A percentile compares a stretch with the other conserved stretches of the same genome.
These are phyloP conservation scores for Fusarium mundagurra DNA, from an alignment of 2,329 filamentous ascomycete genomes.

Conservation along the genomic window DNA sequence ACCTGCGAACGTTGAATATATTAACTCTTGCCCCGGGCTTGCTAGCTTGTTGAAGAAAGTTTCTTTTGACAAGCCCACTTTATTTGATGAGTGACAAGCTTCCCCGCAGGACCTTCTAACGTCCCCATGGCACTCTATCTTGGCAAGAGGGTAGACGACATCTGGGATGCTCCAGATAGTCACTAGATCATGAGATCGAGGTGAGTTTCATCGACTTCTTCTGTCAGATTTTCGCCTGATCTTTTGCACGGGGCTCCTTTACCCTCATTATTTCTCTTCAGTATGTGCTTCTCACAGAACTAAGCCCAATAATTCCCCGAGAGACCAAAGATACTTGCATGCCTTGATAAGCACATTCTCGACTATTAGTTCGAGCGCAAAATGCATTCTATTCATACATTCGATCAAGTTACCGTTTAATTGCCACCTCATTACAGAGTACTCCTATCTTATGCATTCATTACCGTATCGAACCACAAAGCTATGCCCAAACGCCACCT, in stretches of 20 bases:
- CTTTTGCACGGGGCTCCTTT: not conserved
- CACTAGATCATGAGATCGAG: not conserved
- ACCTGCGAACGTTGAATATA: not conserved
- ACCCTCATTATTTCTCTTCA: not conserved
- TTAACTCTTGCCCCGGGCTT: not conserved
- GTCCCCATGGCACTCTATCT: not conserved
- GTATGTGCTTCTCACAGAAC: not conserved
- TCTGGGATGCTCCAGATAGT: not conserved
- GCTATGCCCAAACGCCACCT: conserved; percentile 26
- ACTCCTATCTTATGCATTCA: conserved; percentile 37
- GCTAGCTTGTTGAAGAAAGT: not conserved
- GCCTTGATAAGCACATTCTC: not conserved
- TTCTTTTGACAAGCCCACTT: not conserved
- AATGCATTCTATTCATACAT: conserved; percentile 24
- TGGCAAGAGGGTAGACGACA: not conserved
- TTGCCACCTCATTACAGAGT: conserved; percentile 26
- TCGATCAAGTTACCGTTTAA: conserved; percentile 23
- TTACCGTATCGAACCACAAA: conserved; percentile 14
- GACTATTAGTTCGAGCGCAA: not conserved
- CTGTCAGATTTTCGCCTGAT: not conserved
- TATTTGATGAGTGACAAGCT: not conserved
- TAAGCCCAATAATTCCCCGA: not conserved
- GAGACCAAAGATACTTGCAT: not conserved
- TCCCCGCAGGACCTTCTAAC: not conserved
- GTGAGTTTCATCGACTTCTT: not conserved